A percentile compares a stretch with the other conserved stretches of the same genome.
phyloP scores from a whole-genome alignment of 495 filamentous ascomycete genomes.

The Daldinia concentrica region DNA sequence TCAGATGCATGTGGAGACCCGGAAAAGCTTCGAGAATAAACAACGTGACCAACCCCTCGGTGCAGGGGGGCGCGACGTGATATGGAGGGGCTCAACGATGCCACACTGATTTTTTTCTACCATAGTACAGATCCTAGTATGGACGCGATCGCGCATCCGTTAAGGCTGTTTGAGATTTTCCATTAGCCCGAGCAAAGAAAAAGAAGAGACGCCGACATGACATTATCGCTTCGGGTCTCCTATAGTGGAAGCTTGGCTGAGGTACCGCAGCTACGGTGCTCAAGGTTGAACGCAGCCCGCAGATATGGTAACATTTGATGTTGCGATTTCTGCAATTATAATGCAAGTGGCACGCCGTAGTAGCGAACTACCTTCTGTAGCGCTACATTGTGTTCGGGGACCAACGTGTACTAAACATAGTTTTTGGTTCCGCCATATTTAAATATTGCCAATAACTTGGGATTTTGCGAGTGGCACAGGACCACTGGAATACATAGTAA shows the following conservation, averaged over 20 bases:
- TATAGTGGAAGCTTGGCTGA: not conserved
- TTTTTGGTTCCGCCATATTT: conserved; percentile 28
- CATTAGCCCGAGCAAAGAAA: conserved; percentile 23
- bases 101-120: not conserved
- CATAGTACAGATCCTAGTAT: conserved; percentile 6
- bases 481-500: conserved; percentile 33
- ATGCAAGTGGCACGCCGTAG: conserved; percentile 21
- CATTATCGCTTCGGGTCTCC: conserved; percentile 19
- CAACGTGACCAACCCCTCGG: conserved; percentile 43
- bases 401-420: conserved; percentile 13
- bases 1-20: conserved; percentile 43
- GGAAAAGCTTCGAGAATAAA: conserved; percentile 44
- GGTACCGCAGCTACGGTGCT: conserved; percentile 16
- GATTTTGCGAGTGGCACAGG: conserved; percentile 30
- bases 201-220: not conserved
- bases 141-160: conserved; percentile 9
- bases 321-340: conserved; percentile 28
- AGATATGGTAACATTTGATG: conserved; percentile 32
- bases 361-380: conserved; percentile 21
- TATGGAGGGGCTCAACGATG: conserved; percentile 35
- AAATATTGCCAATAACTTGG: conserved; percentile 29
- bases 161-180: conserved; percentile 9
- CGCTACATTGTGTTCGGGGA: conserved; percentile 27
- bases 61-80: conserved; percentile 30
- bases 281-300: conserved; percentile 15